Conservation (phyloP, 2,329 filamentous ascomycete genomes). For the Eurotiales sp. region DNA sequence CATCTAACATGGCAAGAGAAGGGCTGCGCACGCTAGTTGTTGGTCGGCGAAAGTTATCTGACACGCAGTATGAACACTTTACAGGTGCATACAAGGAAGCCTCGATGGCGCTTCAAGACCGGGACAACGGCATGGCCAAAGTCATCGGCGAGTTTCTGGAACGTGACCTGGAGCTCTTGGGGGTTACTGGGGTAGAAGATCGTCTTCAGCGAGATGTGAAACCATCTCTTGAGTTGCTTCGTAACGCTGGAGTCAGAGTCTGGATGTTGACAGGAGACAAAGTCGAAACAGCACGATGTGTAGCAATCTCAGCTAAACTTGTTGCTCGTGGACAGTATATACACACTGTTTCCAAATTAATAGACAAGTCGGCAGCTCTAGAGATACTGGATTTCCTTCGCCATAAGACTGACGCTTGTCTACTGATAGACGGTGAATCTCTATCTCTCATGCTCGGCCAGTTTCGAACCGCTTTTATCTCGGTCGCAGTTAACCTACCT, state of each 20-base stretch:
- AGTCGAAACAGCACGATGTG: slow-evolving; percentile 93
- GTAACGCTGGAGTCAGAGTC: slow-evolving; percentile 97
- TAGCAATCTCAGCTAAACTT: slow-evolving; percentile 90
- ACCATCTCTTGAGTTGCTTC: slow-evolving; percentile 85
- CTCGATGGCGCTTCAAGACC: slow-evolving; percentile 71
- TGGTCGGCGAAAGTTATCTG: slow-evolving; percentile 80
- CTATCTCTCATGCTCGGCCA: slow-evolving; percentile 77
- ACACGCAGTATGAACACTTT: slow-evolving; percentile 78
- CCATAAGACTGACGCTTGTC: slow-evolving; percentile 78
- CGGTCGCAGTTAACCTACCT: slow-evolving; percentile 79
- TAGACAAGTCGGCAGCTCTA: slow-evolving; percentile 77
- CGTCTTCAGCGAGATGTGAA: slow-evolving; percentile 95
- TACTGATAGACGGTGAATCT: slow-evolving; percentile 93
- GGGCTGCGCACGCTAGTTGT: slow-evolving; percentile 91
- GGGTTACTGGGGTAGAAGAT: slow-evolving; percentile 97
- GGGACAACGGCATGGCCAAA: slow-evolving; percentile 76
- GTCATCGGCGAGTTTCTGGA: slow-evolving; percentile 81
- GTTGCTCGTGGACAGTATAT: slow-evolving; percentile 93
- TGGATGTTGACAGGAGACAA: slow-evolving; percentile 99
- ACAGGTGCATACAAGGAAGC: slow-evolving; percentile 70
- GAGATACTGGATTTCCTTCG: slow-evolving; percentile 85
- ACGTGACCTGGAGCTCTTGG: slow-evolving; percentile 81
- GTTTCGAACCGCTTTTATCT: slow-evolving; percentile 81
- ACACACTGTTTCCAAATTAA: slow-evolving; percentile 83
- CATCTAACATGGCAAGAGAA: slow-evolving; percentile 98